Base-by-base conservation (phyloP, 805 yeast species). In the Schwanniomyces occidentalis region DNA sequence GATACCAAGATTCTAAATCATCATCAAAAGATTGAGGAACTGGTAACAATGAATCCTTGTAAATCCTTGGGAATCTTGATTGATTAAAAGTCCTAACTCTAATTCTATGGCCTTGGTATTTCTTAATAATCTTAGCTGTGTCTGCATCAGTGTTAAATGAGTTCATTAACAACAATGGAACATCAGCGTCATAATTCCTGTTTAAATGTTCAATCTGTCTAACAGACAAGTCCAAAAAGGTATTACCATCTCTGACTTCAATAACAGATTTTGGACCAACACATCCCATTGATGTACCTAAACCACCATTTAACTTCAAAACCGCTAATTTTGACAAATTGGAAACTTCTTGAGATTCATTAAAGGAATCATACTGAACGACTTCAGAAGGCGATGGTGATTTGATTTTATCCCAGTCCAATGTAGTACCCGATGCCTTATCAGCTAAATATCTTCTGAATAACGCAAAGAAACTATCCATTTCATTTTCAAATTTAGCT, bases 261-360 rank as follows among this genome's bases (percentile, higher is more conserved):
- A 93, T 93, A 48, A 93, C 95, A 17, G 96, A 86, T 67, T 90
- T 90, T 46, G 99, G 99, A 40, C 99, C 99, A 44, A 93, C 97
- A 71, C 99, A 93, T 39, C 99, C 99, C 99, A 93, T 93, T 7
- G 98, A 91, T 14, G 99, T 93, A 58, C 99, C 99, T 51, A 93
- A 75, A 27, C 99, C 99, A 73, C 99, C 99, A 61, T 93, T 93
- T 61, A 93, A 77, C 71, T 93, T 93, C 64, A 93, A 75, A 26
- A 93, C 99, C 6, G 97, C 98, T 60, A 93, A 76, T 64, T 90
- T 90, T 49, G 80, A 65, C 54, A 93, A 73, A 61, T 78, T 73
- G 41, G 66, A 63, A 28, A 62, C 46, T 9, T 63, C 53, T 16
- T 58, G 42, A 6, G 46, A 46, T 4, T 56, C 55, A 24, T 45